These are phyloP conservation scores for Gossypium bickii DNA, from an alignment of 345 rosid genomes.

Conservation along the genomic window DNA sequence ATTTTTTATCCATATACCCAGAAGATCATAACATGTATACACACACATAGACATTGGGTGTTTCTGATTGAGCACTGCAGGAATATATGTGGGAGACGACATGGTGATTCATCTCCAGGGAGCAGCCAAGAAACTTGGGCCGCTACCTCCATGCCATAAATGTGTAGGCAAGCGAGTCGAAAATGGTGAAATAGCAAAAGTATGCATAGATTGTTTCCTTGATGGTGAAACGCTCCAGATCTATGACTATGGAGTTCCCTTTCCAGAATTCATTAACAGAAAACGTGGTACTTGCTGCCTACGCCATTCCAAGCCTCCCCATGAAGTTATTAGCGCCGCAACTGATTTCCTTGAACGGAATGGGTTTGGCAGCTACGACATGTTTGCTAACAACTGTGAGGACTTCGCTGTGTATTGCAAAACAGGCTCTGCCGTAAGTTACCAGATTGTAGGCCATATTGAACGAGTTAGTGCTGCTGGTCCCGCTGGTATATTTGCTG, in stretches of 20 bases:
- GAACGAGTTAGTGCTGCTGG: too few species aligned
- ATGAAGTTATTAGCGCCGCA: neutral
- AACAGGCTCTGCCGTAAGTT: neutral
- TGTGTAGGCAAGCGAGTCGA: neutral
- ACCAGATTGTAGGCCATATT: neutral
- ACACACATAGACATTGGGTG: neutral
- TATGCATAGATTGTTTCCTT: neutral
- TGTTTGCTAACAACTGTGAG: neutral
- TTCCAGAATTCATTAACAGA: fast-evolving
- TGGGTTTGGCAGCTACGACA: neutral
- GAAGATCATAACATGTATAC: too few species aligned
- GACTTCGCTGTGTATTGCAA: neutral
- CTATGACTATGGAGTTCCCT: neutral
- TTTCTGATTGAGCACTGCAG: neutral
- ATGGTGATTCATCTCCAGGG: neutral
- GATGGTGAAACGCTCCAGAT: neutral
- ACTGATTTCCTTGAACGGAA: neutral
- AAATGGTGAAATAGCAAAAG: neutral
- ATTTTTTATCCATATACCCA: too few species aligned
- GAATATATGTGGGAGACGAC: neutral
- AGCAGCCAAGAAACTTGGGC: too few species aligned
- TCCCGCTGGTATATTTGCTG: too few species aligned
- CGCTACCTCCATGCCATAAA: neutral
- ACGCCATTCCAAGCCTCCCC: slow-evolving; percentile 39
- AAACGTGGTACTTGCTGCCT: slow-evolving; percentile 64